These are phyloP conservation scores for Lactarius sanguifluus DNA, from an alignment of 768 basidiomycete genomes.

Conservation along the genomic window DNA sequence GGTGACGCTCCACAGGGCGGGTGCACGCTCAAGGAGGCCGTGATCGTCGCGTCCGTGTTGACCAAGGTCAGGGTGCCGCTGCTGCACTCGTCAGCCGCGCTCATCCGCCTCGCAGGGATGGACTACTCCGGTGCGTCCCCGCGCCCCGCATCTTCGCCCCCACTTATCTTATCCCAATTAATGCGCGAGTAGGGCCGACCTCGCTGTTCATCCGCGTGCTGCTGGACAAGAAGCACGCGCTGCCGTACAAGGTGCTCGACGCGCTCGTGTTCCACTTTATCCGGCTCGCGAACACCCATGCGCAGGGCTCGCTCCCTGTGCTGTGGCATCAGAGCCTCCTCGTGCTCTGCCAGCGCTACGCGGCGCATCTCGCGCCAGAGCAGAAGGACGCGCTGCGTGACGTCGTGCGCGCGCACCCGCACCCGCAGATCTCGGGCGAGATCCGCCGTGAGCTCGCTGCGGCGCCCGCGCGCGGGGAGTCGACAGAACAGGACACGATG, in stretches of 20 bases:
- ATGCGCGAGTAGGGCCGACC: slow-evolving; percentile 61
- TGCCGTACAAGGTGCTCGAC: slow-evolving; percentile 98
- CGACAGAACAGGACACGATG: slow-evolving; percentile 51
- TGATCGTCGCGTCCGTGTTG: slow-evolving; percentile 89
- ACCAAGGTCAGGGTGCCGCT: slow-evolving; percentile 91
- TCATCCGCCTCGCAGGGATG: slow-evolving; percentile 92
- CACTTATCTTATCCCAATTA: no score
- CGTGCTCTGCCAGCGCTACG: slow-evolving; percentile 92
- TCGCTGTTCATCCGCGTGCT: slow-evolving; percentile 96
- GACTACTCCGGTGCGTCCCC: slow-evolving; percentile 76
- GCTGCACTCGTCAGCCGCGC: slow-evolving; percentile 93
- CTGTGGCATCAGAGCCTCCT: slow-evolving; percentile 97
- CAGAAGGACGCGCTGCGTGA: slow-evolving; percentile 98
- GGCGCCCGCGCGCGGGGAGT: slow-evolving; percentile 83
- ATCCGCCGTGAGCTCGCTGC: slow-evolving; percentile 88
- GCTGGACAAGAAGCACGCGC: slow-evolving; percentile 95
- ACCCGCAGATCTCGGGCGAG: slow-evolving; percentile 86
- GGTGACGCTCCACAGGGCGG: slow-evolving; percentile 49
- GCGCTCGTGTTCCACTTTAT: slow-evolving; percentile 98
- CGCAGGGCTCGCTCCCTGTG: slow-evolving; percentile 86
- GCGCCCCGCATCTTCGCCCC: neutral
- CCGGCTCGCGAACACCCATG: slow-evolving; percentile 89
- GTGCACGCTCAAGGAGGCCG: slow-evolving; percentile 91
- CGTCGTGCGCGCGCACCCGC: slow-evolving; percentile 81
- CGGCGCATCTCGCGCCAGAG: slow-evolving; percentile 90